phyloP scores from a whole-genome alignment of 148 eudicot genomes.

The Nepenthes mirabilis region DNA sequence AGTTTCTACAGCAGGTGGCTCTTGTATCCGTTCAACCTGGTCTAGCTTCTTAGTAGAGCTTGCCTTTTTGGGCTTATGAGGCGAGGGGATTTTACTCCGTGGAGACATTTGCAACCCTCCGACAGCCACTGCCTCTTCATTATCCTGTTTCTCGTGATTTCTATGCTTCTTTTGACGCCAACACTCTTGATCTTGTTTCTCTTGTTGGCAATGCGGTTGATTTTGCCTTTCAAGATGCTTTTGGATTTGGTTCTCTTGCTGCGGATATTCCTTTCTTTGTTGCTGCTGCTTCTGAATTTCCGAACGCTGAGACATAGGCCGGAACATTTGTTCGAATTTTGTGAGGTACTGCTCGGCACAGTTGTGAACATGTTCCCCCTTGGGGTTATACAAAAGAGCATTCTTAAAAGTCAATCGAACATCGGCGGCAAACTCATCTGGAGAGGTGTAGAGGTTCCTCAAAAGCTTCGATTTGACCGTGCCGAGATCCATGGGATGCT shows the following conservation, averaged over 20 bases:
- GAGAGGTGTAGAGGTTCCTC: conserved; percentile 25
- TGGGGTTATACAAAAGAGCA: conserved; percentile 66
- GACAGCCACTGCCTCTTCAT: conserved; percentile 3
- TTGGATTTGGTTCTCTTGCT: not conserved
- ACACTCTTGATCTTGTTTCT: not conserved
- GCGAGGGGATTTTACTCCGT: conserved; percentile 39
- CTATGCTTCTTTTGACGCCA: not conserved
- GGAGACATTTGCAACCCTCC: conserved; percentile 56
- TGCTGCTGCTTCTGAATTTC: conserved; percentile 13
- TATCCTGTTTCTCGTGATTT: not conserved
- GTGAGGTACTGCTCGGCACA: conserved; percentile 38
- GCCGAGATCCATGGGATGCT: conserved; percentile 56
- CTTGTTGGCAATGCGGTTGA: not conserved
- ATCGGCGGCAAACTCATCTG: conserved; percentile 52
- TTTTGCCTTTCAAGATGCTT: not conserved
- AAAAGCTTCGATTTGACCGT: conserved; percentile 30
- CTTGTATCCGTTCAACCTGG: conserved; percentile 9
- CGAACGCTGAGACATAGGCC: conserved; percentile 32
- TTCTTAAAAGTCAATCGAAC: conserved; percentile 64
- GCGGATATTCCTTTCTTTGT: not conserved
- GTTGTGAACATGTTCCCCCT: conserved; percentile 50
- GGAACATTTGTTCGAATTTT: conserved; percentile 45
- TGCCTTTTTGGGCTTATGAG: conserved; percentile 22
- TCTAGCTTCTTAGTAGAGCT: conserved; percentile 7
- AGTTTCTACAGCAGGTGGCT: conserved; percentile 1